Base-by-base conservation (phyloP, 495 filamentous ascomycete species). In the Aspergillus diversus region DNA sequence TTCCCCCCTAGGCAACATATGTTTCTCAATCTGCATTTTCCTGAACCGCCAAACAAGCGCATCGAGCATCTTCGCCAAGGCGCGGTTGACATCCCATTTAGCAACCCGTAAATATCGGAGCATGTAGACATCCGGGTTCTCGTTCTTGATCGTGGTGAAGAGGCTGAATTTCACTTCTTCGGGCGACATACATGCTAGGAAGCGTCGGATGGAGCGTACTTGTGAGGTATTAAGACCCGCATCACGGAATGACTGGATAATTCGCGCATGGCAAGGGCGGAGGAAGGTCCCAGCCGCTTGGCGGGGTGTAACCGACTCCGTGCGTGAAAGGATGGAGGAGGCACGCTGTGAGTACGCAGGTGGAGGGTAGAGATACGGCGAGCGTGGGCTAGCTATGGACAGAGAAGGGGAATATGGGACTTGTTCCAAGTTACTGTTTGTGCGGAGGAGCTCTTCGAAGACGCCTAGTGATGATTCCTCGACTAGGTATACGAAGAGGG, bases 71-170 rank as follows among this genome's bases (percentile, higher is more conserved):
- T 97, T 96, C 39, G 93, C 82, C n/a, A 97, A 80, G 6, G 93
- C 92, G 65, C 89, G 90, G 37, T 94, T 87, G 12, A 96, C 86
- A 70, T 97, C 89, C 93, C 93, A 97, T 72, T 97, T 97, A 21
- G 93, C 80, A 13, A 92, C 93, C 32, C 93, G 83, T 55, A 97
- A 76, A 70, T 95, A 97, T 27, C 93, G 88, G 34, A 97, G 79
- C 17, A 96, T 76, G 15, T 97, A 77, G 5, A 83, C 91, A 71
- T 97, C 93, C 0, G 93, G 93, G 68, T 95, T 83, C 33, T 73
- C 71, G 31, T 73, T 69, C 55, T 73, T 73, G 42, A 66, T 53
- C 57, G 71, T 69, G 5, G 66, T 73, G 43, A 73, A 39, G 11
- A 73, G 57, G 7, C 65, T 56, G 32, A 72, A 70, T 46, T 61